Evolutionary conservation across 1,284 basidiomycete genomes (phyloP), one percentile per base, ranked within the genome.

Genomic region (Wallemia ichthyophaga): DNA sequence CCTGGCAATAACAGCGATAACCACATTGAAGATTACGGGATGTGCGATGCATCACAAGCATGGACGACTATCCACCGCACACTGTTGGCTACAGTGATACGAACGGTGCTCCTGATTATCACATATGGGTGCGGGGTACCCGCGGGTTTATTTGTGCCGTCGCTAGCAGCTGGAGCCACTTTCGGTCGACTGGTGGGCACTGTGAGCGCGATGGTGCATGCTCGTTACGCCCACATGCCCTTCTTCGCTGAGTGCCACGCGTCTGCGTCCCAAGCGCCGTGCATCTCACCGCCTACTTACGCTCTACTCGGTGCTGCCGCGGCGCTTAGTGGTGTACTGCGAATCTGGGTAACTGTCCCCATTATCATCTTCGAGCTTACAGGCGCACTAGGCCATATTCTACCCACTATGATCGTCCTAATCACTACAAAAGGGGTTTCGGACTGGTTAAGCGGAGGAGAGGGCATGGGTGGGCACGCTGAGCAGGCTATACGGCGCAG

Each of bases 281-380:
- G 94, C 67, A 98, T 99, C 66, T 96, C 92, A 0, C 94, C 94
- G 0, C 94, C 94, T 15, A 98, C 92, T 5, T 95, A 95, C 69
- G 91, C 91, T 0, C 84, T 95, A 65, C 75, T 96, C 17, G 89
- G 91, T 15, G 88, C 91, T 1, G 89, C 87, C n/a, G 37, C 37
- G 3, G n/a, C 13, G 57, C 9, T n/a, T 62, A 87, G 88, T 61
- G 94, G 94, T 25, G 81, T 99, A 59, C 98, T 95, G 75, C 78
- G 91, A 62, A 86, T 96, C 62, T 98, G 94, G 0, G 87, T 98
- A 24, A 88, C 91, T 0, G 89, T 99, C 1, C 94, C 96, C 1
- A 94, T 98, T 59, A 95, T 99, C 71, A 98, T 98, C 91, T 96
- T 96, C 69, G 94, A 99, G 68, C 75, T 99, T n/a, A 99, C 94